Base-by-base conservation (phyloP, 2,329 filamentous ascomycete species). In the Chrysosporium keratinophilum region DNA sequence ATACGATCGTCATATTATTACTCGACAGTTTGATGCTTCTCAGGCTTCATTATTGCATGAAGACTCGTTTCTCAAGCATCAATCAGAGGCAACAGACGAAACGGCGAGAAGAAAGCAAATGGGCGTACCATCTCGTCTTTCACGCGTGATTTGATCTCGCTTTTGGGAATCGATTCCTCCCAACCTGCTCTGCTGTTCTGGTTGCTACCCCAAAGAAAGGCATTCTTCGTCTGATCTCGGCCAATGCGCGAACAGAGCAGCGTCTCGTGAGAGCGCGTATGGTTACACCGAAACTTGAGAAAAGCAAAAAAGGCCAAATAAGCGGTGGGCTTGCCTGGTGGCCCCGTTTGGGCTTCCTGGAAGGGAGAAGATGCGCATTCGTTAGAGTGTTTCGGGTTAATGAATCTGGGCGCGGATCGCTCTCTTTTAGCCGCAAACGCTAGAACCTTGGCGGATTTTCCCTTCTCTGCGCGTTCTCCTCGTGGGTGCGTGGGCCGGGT, bases 1-100 rank as follows among this genome's bases (percentile, higher is more conserved):
- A 43, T 42, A 50, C 48, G 48, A 50, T 50, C 48, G 48, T 50
- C 48, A 43, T 50, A 50, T 50, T 50, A 50, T 50, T 50, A 43
- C 19, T 48, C 15, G 31, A 37, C 35, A 37, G n/a, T 12, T n/a
- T 37, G 35, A 37, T 28, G 23, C 23, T 7, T 28, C 23, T 28
- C 23, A 28, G 7, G 7, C 23, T 28, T 28, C 23, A 28, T 7
- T 28, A 7, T 3, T 4, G 23, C 3, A 28, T 4, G 7, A 37
- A 37, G 35, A 37, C 5, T 37, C 35, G 4, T 37, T 37, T n/a
- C 3, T 37, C 3, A 37, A 37, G 23, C 23, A 28, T 28, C 23
- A 28, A 28, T 28, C 23, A 28, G 23, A 28, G 23, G 23, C 23
- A 3, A 28, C 7, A 7, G 23, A 28, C 23, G 23, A 28, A 28